phyloP scores from a whole-genome alignment of 805 yeast genomes.

The Candida verbasci region DNA sequence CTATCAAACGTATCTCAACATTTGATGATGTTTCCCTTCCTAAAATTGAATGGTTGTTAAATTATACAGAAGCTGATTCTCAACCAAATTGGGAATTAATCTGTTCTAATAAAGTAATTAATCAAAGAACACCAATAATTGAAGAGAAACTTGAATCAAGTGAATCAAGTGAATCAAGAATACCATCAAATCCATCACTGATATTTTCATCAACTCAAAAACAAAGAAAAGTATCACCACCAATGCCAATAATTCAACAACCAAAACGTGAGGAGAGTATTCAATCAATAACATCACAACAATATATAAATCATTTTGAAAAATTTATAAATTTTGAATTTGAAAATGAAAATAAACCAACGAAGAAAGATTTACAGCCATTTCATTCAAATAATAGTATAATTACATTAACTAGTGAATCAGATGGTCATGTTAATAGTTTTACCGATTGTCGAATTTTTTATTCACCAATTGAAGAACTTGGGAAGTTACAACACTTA shows the following conservation, averaged over 20 bases:
- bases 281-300: slow-evolving; percentile 23
- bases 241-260: too few relatives aligned
- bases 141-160: neutral
- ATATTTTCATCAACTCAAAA: slow-evolving; percentile 1
- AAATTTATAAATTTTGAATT: slow-evolving; percentile 27
- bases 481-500: neutral
- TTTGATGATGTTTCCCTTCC: slow-evolving; percentile 3
- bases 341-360: slow-evolving; percentile 2
- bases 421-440: neutral
- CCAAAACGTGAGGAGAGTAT: slow-evolving; percentile 14
- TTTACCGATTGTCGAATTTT: neutral
- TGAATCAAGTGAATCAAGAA: neutral
- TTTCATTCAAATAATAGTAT: slow-evolving; percentile 9
- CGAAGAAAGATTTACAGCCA: neutral
- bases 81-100: slow-evolving; percentile 4
- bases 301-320: slow-evolving; percentile 24
- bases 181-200: slow-evolving; percentile 5
- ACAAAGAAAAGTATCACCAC: neutral
- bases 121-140: neutral
- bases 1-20: slow-evolving; percentile 1
- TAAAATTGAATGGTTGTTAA: neutral
- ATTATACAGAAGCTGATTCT: neutral
- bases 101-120: neutral
- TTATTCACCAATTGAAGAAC: slow-evolving; percentile 6
- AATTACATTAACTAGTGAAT: slow-evolving; percentile 10